Evolutionary conservation across 192 early-diverging fungal species (phyloP).

Genomic region (Rhizophagus clarus): DNA sequence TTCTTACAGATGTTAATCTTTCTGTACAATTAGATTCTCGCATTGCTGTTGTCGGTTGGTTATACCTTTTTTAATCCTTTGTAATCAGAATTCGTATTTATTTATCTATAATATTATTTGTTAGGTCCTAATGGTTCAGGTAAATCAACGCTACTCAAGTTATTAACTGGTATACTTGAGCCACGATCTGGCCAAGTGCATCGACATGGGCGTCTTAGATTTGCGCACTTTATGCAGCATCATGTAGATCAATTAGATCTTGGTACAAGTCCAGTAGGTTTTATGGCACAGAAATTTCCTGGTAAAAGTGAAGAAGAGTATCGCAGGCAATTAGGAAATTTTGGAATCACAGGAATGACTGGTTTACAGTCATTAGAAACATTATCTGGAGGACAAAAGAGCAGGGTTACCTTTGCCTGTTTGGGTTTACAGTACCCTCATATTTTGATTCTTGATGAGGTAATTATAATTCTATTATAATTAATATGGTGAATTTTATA

Average conservation of each 20-base stretch:
- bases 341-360: conserved; percentile 96
- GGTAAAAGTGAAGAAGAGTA: conserved; percentile 96
- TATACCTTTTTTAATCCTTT: neutral
- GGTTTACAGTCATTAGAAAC: conserved; percentile 94
- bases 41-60: conserved; percentile 86
- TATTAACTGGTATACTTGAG: conserved; percentile 84
- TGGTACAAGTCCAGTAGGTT: conserved; percentile 79
- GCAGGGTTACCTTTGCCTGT: conserved; percentile 93
- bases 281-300: conserved; percentile 86
- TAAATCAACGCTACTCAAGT: conserved; percentile 95
- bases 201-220: conserved; percentile 90
- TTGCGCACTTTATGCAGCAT: conserved; percentile 96
- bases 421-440: conserved; percentile 90
- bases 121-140: conserved; percentile 92
- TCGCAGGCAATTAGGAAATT: conserved; percentile 88
- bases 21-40: conserved; percentile 97
- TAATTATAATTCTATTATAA: conserved; percentile 61
- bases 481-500: conserved; percentile 30
- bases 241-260: conserved; percentile 98
- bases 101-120: neutral
- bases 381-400: conserved; percentile 96
- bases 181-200: conserved; percentile 80
- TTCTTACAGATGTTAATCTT: conserved; percentile 83
- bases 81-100: neutral
- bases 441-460: conserved; percentile 95